Base-by-base conservation (phyloP, 768 basidiomycete genomes). In the Hypsizygus marmoreus region DNA sequence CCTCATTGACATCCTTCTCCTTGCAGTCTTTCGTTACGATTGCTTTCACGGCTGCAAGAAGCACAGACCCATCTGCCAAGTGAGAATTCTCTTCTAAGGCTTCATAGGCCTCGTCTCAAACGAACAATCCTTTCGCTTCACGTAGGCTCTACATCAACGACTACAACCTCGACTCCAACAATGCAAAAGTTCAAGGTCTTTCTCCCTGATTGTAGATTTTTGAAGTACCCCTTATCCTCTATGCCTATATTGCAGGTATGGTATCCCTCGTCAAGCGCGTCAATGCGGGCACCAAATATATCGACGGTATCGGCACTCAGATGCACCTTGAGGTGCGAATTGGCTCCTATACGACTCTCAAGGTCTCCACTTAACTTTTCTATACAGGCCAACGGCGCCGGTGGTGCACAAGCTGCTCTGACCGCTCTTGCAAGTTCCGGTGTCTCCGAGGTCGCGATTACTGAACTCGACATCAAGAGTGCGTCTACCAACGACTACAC, bases 251-350 rank as follows among this genome's bases (percentile, higher is more conserved):
- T n/a, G n/a, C n/a, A n/a, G n/a, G 71, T 34, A 60, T 71, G 53
- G 67, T 73, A 31, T 55, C 55, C 28, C 61, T 76, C 37, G 69
- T 74, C 29, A 70, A 68, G 42, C 57, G 63, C 25, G 53, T 72
- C 54, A 75, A 72, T 56, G 51, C 60, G 44, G 57, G 55, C 38
- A 63, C 62, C 22, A 65, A 66, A 44, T 58, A 73, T 32, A 75
- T 79, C 53, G 76, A 79, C 49, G 76, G 74, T 43, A 73, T 78
- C 47, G 77, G 76, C 39, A 74, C 77, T 5, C 77, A 78, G 49
- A 69, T 67, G 59, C 77, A 79, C 55, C 61, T 77, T n/a, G 51
- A 40, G 40, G 60, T 63, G 47, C 4, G 54, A 53, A 1, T 14
- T 12, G 14, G n/a, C 13, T n/a, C n/a, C n/a, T n/a, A n/a, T n/a